Conservation (phyloP, 768 basidiomycete genomes). For the Amanita molliuscula region DNA sequence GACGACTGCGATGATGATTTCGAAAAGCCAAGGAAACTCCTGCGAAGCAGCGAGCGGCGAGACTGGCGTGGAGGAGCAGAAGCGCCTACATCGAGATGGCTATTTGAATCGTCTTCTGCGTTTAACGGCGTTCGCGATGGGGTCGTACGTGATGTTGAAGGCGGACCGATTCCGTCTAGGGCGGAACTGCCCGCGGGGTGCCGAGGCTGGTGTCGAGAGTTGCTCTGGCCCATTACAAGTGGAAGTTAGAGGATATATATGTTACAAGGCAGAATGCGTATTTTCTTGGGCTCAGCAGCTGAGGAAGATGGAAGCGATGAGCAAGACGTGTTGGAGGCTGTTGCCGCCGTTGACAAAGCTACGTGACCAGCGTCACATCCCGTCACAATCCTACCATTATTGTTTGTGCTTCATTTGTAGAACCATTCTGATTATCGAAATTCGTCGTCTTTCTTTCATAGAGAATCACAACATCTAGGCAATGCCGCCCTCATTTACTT, state of each 20-base stretch:
- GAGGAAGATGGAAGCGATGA: slow-evolving; percentile 1
- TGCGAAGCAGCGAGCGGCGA: slow-evolving; percentile 19
- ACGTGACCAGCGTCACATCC: background rate
- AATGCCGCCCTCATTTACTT: too few relatives aligned
- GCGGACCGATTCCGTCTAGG: background rate
- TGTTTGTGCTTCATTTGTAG: too few relatives aligned
- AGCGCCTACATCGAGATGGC: background rate
- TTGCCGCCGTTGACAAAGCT: slow-evolving; percentile 7
- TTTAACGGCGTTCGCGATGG: background rate
- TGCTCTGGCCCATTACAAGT: slow-evolving; percentile 12
- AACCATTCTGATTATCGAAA: too few relatives aligned
- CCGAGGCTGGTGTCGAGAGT: slow-evolving; percentile 7
- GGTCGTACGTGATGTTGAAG: background rate
- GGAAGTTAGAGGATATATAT: background rate
- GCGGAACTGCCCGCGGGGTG: background rate
- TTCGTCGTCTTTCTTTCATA: too few relatives aligned
- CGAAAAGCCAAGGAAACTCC: slow-evolving; percentile 21
- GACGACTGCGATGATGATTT: slow-evolving; percentile 13
- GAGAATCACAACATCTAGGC: too few relatives aligned
- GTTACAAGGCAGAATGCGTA: slow-evolving; percentile 2
- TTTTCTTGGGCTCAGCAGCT: background rate
- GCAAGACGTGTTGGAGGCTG: slow-evolving; percentile 4
- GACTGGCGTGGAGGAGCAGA: slow-evolving; percentile 9
- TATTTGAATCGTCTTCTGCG: background rate
- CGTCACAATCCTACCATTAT: too few relatives aligned